These are phyloP conservation scores for Corynascus novoguineensis DNA, from an alignment of 495 filamentous ascomycete species.

Conservation along the genomic window DNA sequence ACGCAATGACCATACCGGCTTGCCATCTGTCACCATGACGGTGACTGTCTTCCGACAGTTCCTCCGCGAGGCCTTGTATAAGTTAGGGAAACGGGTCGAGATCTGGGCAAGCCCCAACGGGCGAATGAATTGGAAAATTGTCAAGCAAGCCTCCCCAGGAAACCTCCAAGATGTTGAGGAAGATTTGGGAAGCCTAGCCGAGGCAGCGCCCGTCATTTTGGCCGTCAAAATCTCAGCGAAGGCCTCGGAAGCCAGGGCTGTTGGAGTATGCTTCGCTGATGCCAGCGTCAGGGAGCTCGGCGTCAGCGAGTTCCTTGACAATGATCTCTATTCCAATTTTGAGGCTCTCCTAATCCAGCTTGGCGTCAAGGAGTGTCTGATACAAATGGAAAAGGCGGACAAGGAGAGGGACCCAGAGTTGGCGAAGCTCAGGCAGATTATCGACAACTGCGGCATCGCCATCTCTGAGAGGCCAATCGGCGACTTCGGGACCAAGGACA, in stretches of 20 bases:
- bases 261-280: slow-evolving; percentile 97
- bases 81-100: slow-evolving; percentile 82
- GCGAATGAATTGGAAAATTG: slow-evolving; percentile 83
- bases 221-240: slow-evolving; percentile 88
- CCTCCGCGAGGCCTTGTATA: slow-evolving; percentile 87
- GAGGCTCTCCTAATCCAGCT: slow-evolving; percentile 94
- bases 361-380: slow-evolving; percentile 87
- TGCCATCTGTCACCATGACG: slow-evolving; percentile 91
- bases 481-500: slow-evolving; percentile 87
- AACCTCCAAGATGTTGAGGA: slow-evolving; percentile 98
- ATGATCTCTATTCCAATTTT: slow-evolving; percentile 97
- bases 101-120: slow-evolving; percentile 72
- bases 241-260: slow-evolving; percentile 74
- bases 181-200: slow-evolving; percentile 81
- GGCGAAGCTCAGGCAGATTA: slow-evolving; percentile 77
- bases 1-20: slow-evolving; percentile 68
- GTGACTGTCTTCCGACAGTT: slow-evolving; percentile 93
- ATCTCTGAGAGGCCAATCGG: slow-evolving; percentile 67
- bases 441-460: slow-evolving; percentile 86
- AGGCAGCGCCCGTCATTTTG: slow-evolving; percentile 86
- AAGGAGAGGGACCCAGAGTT: slow-evolving; percentile 84
- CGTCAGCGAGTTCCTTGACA: slow-evolving; percentile 96
- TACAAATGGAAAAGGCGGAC: slow-evolving; percentile 62
- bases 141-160: slow-evolving; percentile 87
- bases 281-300: slow-evolving; percentile 93